These are phyloP conservation scores for Trematosphaeria pertusa DNA, from an alignment of 2,329 filamentous ascomycete species.

Conservation along the genomic window DNA sequence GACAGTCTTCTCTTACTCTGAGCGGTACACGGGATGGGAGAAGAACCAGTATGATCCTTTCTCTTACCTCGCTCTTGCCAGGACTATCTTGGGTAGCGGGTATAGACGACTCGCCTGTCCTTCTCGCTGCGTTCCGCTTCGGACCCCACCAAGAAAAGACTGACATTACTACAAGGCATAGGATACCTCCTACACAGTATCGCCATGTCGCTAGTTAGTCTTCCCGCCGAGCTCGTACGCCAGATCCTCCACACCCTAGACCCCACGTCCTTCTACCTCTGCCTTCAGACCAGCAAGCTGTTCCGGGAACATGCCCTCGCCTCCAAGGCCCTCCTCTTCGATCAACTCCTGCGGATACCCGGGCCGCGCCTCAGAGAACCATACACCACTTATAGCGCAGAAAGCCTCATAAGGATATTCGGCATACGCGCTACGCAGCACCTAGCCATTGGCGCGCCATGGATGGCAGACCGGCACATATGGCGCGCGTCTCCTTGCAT, in stretches of 20 bases:
- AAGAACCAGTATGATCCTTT: too few relatives aligned
- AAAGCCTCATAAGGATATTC: slow-evolving; percentile 4
- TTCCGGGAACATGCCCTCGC: slow-evolving; percentile 26
- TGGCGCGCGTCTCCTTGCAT: slow-evolving; percentile 8
- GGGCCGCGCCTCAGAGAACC: too few relatives aligned
- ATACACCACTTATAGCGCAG: background rate
- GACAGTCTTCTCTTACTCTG: too few relatives aligned
- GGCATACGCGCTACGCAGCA: slow-evolving; percentile 12
- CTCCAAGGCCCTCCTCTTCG: slow-evolving; percentile 18
- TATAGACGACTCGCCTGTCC: too few relatives aligned
- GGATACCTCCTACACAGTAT: too few relatives aligned
- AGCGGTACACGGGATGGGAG: too few relatives aligned
- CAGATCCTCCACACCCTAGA: slow-evolving; percentile 27
- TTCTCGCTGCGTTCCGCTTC: too few relatives aligned
- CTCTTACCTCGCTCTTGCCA: too few relatives aligned
- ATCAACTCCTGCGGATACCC: slow-evolving; percentile 19
- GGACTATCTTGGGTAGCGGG: too few relatives aligned
- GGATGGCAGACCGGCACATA: slow-evolving; percentile 14
- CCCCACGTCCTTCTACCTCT: slow-evolving; percentile 27
- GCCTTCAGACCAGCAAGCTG: slow-evolving; percentile 22
- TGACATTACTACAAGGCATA: too few relatives aligned
- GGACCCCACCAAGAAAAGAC: too few relatives aligned
- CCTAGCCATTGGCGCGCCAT: slow-evolving; percentile 8
- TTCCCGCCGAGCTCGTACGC: slow-evolving; percentile 28
- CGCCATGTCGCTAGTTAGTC: slow-evolving; percentile 20